Base-by-base conservation (phyloP, 78 protist species). In the Dictyostelium citrinum region DNA sequence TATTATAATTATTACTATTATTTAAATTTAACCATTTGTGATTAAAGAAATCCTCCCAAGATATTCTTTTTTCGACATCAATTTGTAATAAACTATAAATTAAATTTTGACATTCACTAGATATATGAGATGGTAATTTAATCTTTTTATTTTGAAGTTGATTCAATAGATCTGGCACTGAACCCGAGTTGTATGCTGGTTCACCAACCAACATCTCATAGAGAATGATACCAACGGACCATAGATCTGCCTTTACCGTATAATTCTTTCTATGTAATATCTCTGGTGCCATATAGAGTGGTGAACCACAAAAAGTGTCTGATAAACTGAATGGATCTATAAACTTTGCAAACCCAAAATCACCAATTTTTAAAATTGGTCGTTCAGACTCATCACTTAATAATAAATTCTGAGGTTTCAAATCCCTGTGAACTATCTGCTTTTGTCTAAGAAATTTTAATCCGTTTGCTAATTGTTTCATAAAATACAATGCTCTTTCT, bases 211-310 rank as follows among this genome's bases (percentile, higher is more conserved):
- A 92, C 72, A 97, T 90, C 51, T 98, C 98, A 95, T 97, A 98
- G 10, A 98, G 78, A 20, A 98, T 97, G 37, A 96, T 95, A 14
- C 95, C 95, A 14, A 91, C 95, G 6, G 98, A 96, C 99, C 99
- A 98, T 11, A 98, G 93, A 83, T 98, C 99, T n/a, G 95, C 95
- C n/a, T 91, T 91, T 5, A 91, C 90, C 27, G 95, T 91, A 24
- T 91, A 91, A 17, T 83, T 91, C 68, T 82, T 83, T 45, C 83
- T 39, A 39, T 82, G 10, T 20, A 91, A 37, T 10, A 91, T 91
- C 49, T 91, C 95, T 75, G 95, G 95, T 31, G 95, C 95, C 95
- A 91, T 91, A 39, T 91, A 91, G 0, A 91, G 78, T 58, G 95
- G 95, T 24, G 95, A 91, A 14, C 95, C 95, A 75, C 95, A 91